These are phyloP conservation scores for Sporothrix brasiliensis DNA, from an alignment of 2,329 filamentous ascomycete genomes.

Conservation along the genomic window DNA sequence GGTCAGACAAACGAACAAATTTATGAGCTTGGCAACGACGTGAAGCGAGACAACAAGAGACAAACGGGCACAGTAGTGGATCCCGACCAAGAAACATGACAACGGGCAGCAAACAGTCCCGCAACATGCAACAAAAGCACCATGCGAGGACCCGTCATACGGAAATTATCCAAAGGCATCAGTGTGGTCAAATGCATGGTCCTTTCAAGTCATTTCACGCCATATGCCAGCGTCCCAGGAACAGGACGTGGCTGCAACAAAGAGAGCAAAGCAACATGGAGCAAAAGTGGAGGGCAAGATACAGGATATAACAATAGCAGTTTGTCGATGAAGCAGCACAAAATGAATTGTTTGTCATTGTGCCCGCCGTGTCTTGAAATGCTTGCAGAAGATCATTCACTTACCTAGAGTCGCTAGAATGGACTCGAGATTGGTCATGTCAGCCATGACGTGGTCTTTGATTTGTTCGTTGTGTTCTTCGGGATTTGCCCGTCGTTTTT, in stretches of 20 bases:
- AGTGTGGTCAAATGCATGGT: background rate
- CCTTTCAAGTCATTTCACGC: constrained; percentile 8
- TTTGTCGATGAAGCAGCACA: background rate
- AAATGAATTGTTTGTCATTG: background rate
- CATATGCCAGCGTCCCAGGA: background rate
- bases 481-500: background rate
- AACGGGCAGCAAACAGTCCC: constrained; percentile 12
- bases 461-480: background rate
- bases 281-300: background rate
- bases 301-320: constrained; percentile 3
- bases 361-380: background rate
- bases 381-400: constrained; percentile 21
- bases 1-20: constrained; percentile 33
- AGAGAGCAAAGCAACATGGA: background rate
- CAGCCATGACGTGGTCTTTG: constrained; percentile 32
- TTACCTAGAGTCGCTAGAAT: constrained; percentile 39
- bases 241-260: background rate
- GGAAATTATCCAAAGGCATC: background rate
- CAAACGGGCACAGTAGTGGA: background rate
- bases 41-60: background rate
- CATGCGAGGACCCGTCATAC: background rate
- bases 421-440: constrained; percentile 37
- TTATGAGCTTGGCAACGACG: background rate
- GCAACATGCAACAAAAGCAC: background rate
- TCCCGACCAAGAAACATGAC: background rate